Evolutionary conservation across 176 grass and related monocot genomes (phyloP).

Genomic region (Urochloa ruziziensis): DNA sequence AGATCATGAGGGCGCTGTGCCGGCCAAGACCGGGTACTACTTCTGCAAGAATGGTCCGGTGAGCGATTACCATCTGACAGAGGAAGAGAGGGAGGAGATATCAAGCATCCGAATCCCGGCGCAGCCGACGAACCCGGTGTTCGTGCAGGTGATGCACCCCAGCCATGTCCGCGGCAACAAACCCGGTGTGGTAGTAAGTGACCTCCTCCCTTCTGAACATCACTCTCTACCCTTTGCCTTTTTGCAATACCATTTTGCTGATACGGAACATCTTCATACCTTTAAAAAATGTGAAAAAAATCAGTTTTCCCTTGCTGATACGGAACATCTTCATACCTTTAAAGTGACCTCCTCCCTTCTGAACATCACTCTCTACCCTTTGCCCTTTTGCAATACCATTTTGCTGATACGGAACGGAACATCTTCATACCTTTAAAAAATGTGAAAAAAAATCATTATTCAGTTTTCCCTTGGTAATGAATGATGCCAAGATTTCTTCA

Average conservation of each 20-base stretch:
- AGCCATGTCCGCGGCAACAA: slow-evolving; percentile 16
- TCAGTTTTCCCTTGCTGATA: no score
- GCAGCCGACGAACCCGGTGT: slow-evolving; percentile 23
- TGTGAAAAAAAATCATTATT: background rate
- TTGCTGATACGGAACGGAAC: background rate
- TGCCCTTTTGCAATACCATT: background rate
- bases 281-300: background rate
- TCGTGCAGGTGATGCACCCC: slow-evolving; percentile 36
- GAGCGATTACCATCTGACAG: slow-evolving; percentile 21
- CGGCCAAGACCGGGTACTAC: slow-evolving; percentile 17
- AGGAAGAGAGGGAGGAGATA: slow-evolving; percentile 37
- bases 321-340: no score
- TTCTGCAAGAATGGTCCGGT: slow-evolving; percentile 47
- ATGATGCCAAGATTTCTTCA: background rate
- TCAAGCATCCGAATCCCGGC: background rate
- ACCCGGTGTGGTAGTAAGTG: slow-evolving; percentile 10
- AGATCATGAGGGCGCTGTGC: background rate
- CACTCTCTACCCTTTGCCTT: no score
- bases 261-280: background rate
- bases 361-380: background rate
- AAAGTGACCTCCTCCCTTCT: slow-evolving; percentile 2
- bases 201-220: background rate
- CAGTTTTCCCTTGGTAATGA: no score
- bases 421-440: background rate
- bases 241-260: background rate